Evolutionary conservation across 2,329 filamentous ascomycete genomes (phyloP), one percentile per base, ranked within the genome.

Genomic region (Sporothrix mexicana): DNA sequence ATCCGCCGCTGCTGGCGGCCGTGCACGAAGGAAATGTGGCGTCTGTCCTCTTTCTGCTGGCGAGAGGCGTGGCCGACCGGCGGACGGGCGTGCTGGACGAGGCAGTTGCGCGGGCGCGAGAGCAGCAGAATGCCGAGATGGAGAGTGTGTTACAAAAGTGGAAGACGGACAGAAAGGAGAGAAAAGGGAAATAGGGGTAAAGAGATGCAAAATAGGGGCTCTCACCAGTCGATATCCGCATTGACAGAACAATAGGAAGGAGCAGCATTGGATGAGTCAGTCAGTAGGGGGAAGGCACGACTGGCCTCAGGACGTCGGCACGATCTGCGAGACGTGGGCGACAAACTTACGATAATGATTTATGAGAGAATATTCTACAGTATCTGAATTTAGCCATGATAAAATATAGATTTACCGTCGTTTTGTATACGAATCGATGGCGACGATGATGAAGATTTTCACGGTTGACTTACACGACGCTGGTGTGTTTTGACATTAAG

Each of bases 1-100:
- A 71, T 12, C 23, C 69, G 23, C 69, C 69, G 15, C 17, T 71
- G 69, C 25, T 64, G 57, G 57, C 69, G 2, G 69, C 69, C 5
- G 69, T 71, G 3, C 45, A 53, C 15, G 69, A n/a, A 2, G 69
- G 69, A 0, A 66, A 71, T 10, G n/a, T 20, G n/a, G 25, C 45
- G 15, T 49, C 69, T 15, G 69, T 71, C 0, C 2, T 17, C 1
- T 71, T 43, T 23, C 4, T 70, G 41, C 15, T 70, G 5, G 8
- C 13, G 2, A 17, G 49, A 13, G 68, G 68, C 36, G 68, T 49
- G 8, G 41, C 30, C 1, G 68, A 70, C 3, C n/a, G 49, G 10
- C 23, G 49, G 30, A 9, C 12, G 1, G 66, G n/a, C 25, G 66
- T 69, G 49, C 49, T 61, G 41, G 20, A 17, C n/a, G 68, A 70